These are phyloP conservation scores for Arthroderma sp. DNA, from an alignment of 2,329 filamentous ascomycete species.

Conservation along the genomic window DNA sequence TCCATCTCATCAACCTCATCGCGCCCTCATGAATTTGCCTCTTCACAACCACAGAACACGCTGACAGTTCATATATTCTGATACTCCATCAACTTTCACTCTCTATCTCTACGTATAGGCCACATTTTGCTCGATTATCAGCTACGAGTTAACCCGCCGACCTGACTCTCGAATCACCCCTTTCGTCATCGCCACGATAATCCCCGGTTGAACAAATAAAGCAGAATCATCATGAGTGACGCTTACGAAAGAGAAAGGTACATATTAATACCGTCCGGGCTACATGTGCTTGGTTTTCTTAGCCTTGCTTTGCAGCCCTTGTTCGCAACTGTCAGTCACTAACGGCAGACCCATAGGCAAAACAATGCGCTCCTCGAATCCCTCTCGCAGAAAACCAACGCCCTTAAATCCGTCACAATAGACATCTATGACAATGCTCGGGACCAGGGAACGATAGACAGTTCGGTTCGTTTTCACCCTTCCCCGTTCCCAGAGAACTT, in stretches of 20 bases:
- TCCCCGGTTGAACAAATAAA: neutral
- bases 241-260: slow-evolving; percentile 64
- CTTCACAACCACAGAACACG: too few species aligned
- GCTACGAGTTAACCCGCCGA: too few species aligned
- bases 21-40: too few species aligned
- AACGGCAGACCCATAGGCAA: slow-evolving; percentile 41
- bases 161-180: neutral
- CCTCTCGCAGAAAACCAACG: slow-evolving; percentile 79
- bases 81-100: neutral
- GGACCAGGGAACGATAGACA: slow-evolving; percentile 76
- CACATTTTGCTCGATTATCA: too few species aligned
- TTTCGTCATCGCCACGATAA: neutral
- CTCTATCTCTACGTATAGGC: neutral
- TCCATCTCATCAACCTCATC: too few species aligned
- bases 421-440: slow-evolving; percentile 97
- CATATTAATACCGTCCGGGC: neutral
- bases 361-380: slow-evolving; percentile 92
- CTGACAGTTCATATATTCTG: neutral
- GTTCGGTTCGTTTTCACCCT: slow-evolving; percentile 48
- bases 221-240: slow-evolving; percentile 47
- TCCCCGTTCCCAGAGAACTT: neutral
- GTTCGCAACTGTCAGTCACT: neutral
- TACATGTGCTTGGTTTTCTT: neutral
- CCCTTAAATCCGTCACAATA: slow-evolving; percentile 82
- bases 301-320: neutral